Percentiles rank a stretch among this genome's conserved stretches.
These are phyloP conservation scores for Monilinia laxa DNA, from an alignment of 2,329 filamentous ascomycete species.

Conservation along the genomic window DNA sequence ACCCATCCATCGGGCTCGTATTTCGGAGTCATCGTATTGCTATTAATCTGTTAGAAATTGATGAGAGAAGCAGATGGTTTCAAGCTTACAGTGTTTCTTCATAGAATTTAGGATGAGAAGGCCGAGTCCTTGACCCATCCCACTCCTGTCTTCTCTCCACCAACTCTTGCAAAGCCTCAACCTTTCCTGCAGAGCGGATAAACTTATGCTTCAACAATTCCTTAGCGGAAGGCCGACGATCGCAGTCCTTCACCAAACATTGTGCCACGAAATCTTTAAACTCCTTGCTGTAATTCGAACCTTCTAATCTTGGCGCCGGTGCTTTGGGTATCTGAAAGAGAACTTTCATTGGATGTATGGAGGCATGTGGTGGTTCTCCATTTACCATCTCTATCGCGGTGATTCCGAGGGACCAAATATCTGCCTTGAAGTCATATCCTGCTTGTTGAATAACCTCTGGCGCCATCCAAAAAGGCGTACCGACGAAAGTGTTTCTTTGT, in stretches of 20 bases:
- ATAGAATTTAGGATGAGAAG: slow-evolving; percentile 78
- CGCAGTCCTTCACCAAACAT: slow-evolving; percentile 90
- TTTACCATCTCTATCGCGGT: slow-evolving; percentile 87
- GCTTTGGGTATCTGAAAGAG: slow-evolving; percentile 90
- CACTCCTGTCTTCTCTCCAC: slow-evolving; percentile 80
- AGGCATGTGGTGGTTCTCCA: slow-evolving; percentile 83
- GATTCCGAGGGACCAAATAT: slow-evolving; percentile 91
- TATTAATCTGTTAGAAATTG: slow-evolving; percentile 37
- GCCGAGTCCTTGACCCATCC: slow-evolving; percentile 70
- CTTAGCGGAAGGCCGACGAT: slow-evolving; percentile 78
- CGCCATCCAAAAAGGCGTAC: slow-evolving; percentile 97
- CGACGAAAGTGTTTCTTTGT: slow-evolving; percentile 94
- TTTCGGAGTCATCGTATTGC: slow-evolving; percentile 63
- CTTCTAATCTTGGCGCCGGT: slow-evolving; percentile 78
- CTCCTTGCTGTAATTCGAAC: slow-evolving; percentile 75
- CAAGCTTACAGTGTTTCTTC: slow-evolving; percentile 75
- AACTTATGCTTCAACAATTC: slow-evolving; percentile 88
- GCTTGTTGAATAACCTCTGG: slow-evolving; percentile 91
- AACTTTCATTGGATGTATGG: slow-evolving; percentile 90
- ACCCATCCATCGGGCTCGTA: slow-evolving; percentile 85
- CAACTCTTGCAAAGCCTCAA: slow-evolving; percentile 83
- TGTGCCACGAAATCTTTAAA: slow-evolving; percentile 93
- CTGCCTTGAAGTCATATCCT: slow-evolving; percentile 81
- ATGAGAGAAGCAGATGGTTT: background rate
- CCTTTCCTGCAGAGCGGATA: slow-evolving; percentile 80